Conservation (phyloP, 495 filamentous ascomycete genomes). For the Penicillium malachiteum region DNA sequence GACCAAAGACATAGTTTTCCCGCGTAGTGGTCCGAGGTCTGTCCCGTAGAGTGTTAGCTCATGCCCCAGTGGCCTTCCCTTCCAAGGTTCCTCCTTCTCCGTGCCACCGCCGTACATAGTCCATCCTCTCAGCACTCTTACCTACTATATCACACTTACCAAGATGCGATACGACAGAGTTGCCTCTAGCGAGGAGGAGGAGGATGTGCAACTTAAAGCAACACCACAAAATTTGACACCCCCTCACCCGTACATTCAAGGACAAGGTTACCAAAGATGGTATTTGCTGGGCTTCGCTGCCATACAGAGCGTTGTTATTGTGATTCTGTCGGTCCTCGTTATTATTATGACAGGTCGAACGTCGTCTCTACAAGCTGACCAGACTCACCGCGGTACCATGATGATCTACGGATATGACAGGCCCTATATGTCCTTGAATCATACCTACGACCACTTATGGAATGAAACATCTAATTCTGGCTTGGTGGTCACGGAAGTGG, state of each 20-base stretch:
- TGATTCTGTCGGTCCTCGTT: not conserved
- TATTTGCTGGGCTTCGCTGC: not conserved
- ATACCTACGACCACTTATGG: not conserved
- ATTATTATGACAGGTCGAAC: not conserved
- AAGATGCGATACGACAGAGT: constrained; percentile 1
- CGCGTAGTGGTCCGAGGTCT: too few relatives aligned
- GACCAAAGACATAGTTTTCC: too few relatives aligned
- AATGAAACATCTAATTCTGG: not conserved
- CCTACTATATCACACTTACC: not conserved
- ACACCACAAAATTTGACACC: not conserved
- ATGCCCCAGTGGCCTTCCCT: too few relatives aligned
- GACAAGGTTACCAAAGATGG: not conserved
- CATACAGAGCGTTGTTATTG: not conserved
- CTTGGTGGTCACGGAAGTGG: not conserved
- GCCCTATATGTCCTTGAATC: not conserved
- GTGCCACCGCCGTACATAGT: too few relatives aligned
- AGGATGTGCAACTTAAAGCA: not conserved
- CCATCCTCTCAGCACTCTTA: too few relatives aligned
- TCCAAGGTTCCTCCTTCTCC: too few relatives aligned
- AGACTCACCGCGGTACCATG: not conserved
- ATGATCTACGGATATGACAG: not conserved
- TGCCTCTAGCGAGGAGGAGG: not conserved
- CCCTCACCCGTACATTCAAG: not conserved
- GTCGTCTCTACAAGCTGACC: not conserved
- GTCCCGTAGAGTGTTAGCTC: too few relatives aligned